Evolutionary conservation across 768 basidiomycete genomes (phyloP).

Genomic region (Leccinum subtestaceum): DNA sequence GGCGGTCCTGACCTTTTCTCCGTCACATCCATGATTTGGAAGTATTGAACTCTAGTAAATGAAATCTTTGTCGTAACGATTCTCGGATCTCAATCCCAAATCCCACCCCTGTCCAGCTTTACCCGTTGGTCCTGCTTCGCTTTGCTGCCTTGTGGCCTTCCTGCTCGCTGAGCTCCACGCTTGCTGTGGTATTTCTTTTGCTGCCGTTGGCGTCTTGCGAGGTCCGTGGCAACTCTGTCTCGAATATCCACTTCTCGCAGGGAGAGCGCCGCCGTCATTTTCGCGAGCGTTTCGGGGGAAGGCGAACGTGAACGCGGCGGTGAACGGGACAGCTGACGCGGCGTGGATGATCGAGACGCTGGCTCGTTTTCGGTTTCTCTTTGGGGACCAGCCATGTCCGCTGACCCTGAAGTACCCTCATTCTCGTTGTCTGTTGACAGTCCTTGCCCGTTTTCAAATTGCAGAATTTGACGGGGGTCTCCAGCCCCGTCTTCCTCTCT

Average conservation of each 20-base stretch:
- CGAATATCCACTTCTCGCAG: conserved; percentile 44
- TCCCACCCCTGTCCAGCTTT: conserved; percentile 53
- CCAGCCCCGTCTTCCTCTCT: conserved; percentile 31
- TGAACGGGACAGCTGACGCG: conserved; percentile 46
- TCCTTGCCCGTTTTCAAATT: conserved; percentile 13
- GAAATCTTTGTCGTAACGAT: conserved; percentile 15
- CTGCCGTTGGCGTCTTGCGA: conserved; percentile 60
- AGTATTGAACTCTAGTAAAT: conserved; percentile 7
- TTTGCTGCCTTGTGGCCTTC: conserved; percentile 78
- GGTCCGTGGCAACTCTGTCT: conserved; percentile 58
- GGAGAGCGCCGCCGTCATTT: conserved; percentile 41
- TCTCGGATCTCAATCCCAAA: conserved; percentile 51
- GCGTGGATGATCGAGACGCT: conserved; percentile 28
- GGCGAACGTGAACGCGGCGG: conserved; percentile 49
- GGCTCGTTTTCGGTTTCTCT: conserved; percentile 11
- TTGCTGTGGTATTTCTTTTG: conserved; percentile 80
- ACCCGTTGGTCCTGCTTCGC: conserved; percentile 75
- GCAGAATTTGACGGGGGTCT: conserved; percentile 9
- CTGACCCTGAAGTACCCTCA: conserved; percentile 2
- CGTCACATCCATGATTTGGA: conserved; percentile 4
- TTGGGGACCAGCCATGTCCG: conserved; percentile 1
- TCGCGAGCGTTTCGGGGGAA: conserved; percentile 42
- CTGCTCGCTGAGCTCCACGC: conserved; percentile 57
- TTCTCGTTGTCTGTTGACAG: background rate
- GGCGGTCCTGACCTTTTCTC: conserved; percentile 6